A percentile compares a stretch with the other conserved stretches of the same genome.
Conservation (phyloP, 129 eudicot genomes). For the Tagetes erecta region DNA sequence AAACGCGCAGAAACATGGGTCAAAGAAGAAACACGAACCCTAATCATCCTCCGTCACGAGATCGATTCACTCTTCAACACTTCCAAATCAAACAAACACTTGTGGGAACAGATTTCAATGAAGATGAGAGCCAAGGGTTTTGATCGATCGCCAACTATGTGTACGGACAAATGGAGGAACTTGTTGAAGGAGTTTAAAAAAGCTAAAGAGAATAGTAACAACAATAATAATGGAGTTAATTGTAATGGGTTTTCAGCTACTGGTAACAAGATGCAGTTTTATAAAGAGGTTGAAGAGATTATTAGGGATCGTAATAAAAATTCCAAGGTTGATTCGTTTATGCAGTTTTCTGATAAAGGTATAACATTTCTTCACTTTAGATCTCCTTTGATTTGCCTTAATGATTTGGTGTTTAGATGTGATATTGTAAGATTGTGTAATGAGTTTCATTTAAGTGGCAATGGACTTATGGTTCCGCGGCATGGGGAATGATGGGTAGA, state of each 20-base stretch:
- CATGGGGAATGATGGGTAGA: too few relatives aligned
- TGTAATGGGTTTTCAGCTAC: conserved; percentile 43
- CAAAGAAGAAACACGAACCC: conserved; percentile 76
- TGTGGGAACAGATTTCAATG: conserved; percentile 83
- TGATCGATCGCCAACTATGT: conserved; percentile 96
- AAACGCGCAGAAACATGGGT: conserved; percentile 95
- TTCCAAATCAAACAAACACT: conserved; percentile 80
- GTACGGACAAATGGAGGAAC: conserved; percentile 98
- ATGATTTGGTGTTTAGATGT: too few relatives aligned
- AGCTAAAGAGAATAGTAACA: conserved; percentile 63
- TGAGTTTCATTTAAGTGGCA: too few relatives aligned
- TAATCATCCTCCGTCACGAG: conserved; percentile 68
- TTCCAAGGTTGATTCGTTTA: conserved; percentile 67
- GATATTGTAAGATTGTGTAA: too few relatives aligned
- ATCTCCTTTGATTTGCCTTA: not conserved
- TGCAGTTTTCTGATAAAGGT: conserved; percentile 95
- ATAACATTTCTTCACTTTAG: conserved; percentile 8
- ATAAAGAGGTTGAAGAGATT: conserved; percentile 89
- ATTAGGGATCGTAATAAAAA: conserved; percentile 60
- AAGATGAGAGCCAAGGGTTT: conserved; percentile 92
- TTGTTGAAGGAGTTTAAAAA: conserved; percentile 89
- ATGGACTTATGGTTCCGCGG: too few relatives aligned
- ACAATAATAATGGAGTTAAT: conserved; percentile 40
- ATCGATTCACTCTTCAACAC: conserved; percentile 81
- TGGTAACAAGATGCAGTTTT: conserved; percentile 68